Evolutionary conservation across 176 grass and related monocot species (phyloP).

Genomic region (Aegilops umbellulata): DNA sequence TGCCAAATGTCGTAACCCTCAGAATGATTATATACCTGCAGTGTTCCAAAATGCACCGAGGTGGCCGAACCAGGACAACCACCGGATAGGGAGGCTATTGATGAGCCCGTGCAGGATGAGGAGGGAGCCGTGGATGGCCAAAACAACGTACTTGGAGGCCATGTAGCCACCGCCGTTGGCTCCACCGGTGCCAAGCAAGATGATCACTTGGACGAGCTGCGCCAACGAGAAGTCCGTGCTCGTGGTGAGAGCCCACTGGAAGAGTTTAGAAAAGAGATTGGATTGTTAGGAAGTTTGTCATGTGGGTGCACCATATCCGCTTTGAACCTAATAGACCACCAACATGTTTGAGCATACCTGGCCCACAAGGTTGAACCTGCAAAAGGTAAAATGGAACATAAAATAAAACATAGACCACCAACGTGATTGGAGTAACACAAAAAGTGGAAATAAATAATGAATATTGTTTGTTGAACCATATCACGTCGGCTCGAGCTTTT

Average conservation of each 20-base stretch:
- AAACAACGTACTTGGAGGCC: constrained; percentile 84
- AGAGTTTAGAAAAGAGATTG: not conserved
- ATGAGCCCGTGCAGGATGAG: constrained; percentile 69
- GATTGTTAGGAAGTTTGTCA: too few relatives aligned
- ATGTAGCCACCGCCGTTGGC: constrained; percentile 63
- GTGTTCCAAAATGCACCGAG: constrained; percentile 73
- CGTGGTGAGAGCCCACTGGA: constrained; percentile 79
- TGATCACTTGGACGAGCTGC: constrained; percentile 82
- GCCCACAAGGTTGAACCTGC: constrained; percentile 23
- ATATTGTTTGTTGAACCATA: not conserved
- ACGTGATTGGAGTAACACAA: not conserved
- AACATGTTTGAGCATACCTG: constrained; percentile 14
- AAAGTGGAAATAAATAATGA: not conserved
- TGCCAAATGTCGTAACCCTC: too few relatives aligned
- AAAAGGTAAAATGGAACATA: not conserved
- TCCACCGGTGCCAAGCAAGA: constrained; percentile 73
- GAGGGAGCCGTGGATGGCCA: constrained; percentile 66
- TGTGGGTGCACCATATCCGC: too few relatives aligned
- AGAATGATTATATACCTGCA: too few relatives aligned
- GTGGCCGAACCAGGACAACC: constrained; percentile 78
- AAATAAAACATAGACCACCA: not conserved
- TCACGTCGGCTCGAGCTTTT: not conserved
- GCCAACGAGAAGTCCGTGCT: constrained; percentile 89
- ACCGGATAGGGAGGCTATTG: constrained; percentile 76
- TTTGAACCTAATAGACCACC: too few relatives aligned